Evolutionary conservation across 257 asterid genomes (phyloP).

Genomic region (Solanum ossicruentum): DNA sequence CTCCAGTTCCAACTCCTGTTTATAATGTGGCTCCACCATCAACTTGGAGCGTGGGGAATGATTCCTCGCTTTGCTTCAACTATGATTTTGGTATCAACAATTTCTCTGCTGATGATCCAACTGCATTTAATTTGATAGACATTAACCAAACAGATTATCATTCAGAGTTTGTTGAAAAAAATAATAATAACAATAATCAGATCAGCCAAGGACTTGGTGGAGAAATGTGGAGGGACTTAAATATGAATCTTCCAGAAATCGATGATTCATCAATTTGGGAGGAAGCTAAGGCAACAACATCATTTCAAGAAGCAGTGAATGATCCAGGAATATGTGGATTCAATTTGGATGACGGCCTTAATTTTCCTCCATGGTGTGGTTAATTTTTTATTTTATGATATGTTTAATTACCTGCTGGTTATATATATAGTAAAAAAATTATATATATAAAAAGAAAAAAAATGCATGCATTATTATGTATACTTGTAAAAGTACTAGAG

Average conservation of each 20-base stretch:
- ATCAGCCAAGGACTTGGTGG: neutral
- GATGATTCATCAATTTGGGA: conserved; percentile 24
- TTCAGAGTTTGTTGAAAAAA: neutral
- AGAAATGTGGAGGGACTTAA: conserved; percentile 2
- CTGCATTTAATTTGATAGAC: neutral
- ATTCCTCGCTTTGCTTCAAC: neutral
- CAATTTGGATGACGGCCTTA: neutral
- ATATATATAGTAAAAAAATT: neutral
- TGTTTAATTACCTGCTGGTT: neutral
- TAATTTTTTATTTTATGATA: neutral
- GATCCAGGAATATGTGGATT: neutral
- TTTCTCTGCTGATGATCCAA: neutral
- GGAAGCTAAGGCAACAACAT: conserved; percentile 11
- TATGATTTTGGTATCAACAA: neutral
- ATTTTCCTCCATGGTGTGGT: neutral
- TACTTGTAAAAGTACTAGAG: neutral
- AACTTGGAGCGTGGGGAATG: neutral
- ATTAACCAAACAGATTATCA: neutral
- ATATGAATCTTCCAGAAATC: conserved; percentile 10
- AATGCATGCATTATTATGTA: neutral
- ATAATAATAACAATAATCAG: neutral
- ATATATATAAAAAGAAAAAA: neutral
- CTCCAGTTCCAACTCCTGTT: neutral
- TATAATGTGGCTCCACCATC: neutral
- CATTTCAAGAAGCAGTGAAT: neutral